Evolutionary conservation across 768 basidiomycete species (phyloP).

Genomic region (Cantharellus cinnabarinus): DNA sequence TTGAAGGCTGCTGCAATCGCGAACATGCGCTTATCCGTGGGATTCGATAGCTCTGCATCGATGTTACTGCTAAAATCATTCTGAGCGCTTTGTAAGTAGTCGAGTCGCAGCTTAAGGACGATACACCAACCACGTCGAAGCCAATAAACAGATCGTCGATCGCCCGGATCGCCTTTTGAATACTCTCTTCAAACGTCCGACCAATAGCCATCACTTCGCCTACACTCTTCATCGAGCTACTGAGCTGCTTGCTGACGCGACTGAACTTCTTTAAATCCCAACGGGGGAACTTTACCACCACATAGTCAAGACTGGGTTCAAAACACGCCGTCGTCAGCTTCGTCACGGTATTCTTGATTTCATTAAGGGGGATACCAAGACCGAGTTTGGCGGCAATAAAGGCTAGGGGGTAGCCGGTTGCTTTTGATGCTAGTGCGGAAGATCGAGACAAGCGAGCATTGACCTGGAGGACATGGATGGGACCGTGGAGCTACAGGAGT

Average conservation of each 20-base stretch:
- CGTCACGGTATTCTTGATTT: conserved; percentile 94
- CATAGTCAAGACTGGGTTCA: conserved; percentile 92
- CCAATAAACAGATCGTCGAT: conserved; percentile 92
- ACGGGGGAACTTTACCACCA: conserved; percentile 94
- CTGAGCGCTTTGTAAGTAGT: conserved; percentile 19
- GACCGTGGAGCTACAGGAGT: neutral
- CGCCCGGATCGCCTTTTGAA: conserved; percentile 92
- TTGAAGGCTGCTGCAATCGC: conserved; percentile 89
- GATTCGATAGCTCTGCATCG: conserved; percentile 82
- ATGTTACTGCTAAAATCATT: conserved; percentile 78
- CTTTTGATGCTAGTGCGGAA: conserved; percentile 93
- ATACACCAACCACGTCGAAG: conserved; percentile 51
- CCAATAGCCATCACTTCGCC: conserved; percentile 99
- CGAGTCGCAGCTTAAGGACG: neutral
- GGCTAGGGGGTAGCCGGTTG: conserved; percentile 92
- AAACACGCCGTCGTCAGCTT: conserved; percentile 95
- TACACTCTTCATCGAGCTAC: conserved; percentile 97
- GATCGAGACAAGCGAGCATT: conserved; percentile 97
- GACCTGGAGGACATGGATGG: conserved; percentile 24
- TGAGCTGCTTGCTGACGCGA: conserved; percentile 74
- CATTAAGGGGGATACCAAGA: conserved; percentile 89
- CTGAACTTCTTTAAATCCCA: conserved; percentile 99
- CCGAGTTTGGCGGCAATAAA: conserved; percentile 98
- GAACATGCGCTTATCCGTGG: conserved; percentile 93
- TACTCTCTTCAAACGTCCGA: conserved; percentile 93